phyloP scores from a whole-genome alignment of 257 asterid genomes.

The Nicotiana otophora region DNA sequence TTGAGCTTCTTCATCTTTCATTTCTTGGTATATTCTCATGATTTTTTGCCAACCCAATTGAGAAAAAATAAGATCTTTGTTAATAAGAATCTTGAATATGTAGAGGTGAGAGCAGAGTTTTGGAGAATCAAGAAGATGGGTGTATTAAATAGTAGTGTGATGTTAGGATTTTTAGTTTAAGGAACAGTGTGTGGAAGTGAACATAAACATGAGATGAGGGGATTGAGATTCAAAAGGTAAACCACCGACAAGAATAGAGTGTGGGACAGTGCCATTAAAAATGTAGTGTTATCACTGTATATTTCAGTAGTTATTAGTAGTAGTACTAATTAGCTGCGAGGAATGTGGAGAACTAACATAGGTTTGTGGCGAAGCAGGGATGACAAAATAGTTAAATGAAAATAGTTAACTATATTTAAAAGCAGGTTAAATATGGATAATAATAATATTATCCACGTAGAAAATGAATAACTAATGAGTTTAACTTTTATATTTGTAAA shows the following conservation, averaged over 20 bases:
- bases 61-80: background rate
- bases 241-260: background rate
- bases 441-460: no score
- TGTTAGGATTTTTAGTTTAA: background rate
- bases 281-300: background rate
- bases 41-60: background rate
- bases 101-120: no score
- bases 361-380: no score
- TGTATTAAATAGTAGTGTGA: background rate
- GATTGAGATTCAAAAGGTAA: background rate
- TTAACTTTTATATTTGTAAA: no score
- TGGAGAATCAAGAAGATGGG: background rate
- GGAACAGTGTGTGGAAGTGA: background rate
- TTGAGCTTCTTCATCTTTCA: conserved; percentile 75
- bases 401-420: no score
- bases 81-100: no score
- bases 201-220: background rate
- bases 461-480: no score
- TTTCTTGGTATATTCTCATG: conserved; percentile 21
- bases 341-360: no score
- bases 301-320: no score
- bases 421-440: no score
- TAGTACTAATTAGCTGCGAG: no score
- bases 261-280: background rate
- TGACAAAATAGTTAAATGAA: no score